Base-by-base conservation (phyloP, 495 filamentous ascomycete genomes). In the Aspergillus heteromorphus region DNA sequence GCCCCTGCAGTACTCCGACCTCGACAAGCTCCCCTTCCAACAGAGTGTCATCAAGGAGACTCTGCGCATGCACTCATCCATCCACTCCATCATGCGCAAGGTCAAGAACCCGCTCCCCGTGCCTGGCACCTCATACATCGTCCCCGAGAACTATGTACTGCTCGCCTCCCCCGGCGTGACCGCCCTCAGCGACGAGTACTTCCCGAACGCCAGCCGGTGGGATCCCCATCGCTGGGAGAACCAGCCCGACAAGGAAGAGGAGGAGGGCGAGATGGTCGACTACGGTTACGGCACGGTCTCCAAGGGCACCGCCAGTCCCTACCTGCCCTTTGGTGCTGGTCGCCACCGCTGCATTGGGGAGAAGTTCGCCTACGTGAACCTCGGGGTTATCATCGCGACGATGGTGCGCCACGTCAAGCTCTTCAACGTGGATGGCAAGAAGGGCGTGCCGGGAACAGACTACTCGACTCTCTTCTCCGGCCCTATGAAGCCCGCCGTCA, bases 271-370 rank as follows among this genome's bases (percentile, higher is more conserved):
- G 87, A 85, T 50, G 62, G 74, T 91, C 29, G 92, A 97, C 62
- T 97, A 97, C 63, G 93, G 92, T 25, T 97, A 95, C 68, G 93
- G 92, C n/a, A 73, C 91, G 25, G 84, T 96, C 48, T 87, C 81
- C 70, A 96, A 96, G 74, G 92, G 93, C 18, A 83, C 90, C 5
- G 74, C 73, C 23, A 91, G 86, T 45, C 92, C 93, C 1, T 98
- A 97, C 72, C 78, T 98, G 16, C 93, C 93, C 0, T 98, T 98
- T 65, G 93, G 93, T 2, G 93, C 91, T 1, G 93, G 93, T 5
- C 77, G 93, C 49, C 93, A 98, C 71, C 74, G 93, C 9, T 98
- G 93, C 69, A 97, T 98, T 63, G 93, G 93, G 43, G 93, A 97
- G 74, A 91, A 96, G 63, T 98, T 97, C 66, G 93, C 93, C 51